Base-by-base conservation (phyloP, 345 rosid genomes). In the Boechera retrofracta region DNA sequence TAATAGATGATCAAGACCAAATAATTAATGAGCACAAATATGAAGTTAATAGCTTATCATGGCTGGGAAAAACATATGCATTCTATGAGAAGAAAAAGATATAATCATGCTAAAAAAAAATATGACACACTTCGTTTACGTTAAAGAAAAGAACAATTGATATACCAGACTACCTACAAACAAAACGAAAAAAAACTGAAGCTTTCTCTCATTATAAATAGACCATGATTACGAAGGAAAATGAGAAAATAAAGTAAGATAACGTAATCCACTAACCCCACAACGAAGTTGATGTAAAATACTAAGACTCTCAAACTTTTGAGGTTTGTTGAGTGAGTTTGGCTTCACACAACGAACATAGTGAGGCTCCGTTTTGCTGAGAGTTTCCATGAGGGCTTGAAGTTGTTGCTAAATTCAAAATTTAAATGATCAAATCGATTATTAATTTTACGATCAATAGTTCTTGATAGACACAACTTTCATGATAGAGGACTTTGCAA, bases 331-430 rank as follows among this genome's bases (percentile, higher is more conserved):
- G 63, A 86, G 81, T 55, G 98, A 92, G 82, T 92, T 94, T 39
- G 98, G 98, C 89, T 94, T 94, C 85, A 94, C 98, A 81, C 98
- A 94, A 31, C 98, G 98, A 83, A 94, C 87, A 79, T 94, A 94
- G 79, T 94, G 98, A 82, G 98, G 98, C 82, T 92, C 96, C 4
- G 98, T 94, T 60, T 84, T 56, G 85, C 79, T 92, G 77, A 94
- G 98, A 21, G 96, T 94, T 83, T 94, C 98, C 98, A 92, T 90
- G 55, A 94, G 97, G 18, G 98, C 81, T 83, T 94, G 98, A 83
- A 94, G 98, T 94, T 94, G 98, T 92, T 92, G 98, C 98, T 94
- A 71, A 53, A 78, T 67, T 63, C 64, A 77, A 71, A 71, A 49
- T 31, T 21, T 59, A 58, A 51, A 24, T 26, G 74, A 63, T 60